phyloP scores from a whole-genome alignment of 208 protist species.

The Eutreptiella sp. region DNA sequence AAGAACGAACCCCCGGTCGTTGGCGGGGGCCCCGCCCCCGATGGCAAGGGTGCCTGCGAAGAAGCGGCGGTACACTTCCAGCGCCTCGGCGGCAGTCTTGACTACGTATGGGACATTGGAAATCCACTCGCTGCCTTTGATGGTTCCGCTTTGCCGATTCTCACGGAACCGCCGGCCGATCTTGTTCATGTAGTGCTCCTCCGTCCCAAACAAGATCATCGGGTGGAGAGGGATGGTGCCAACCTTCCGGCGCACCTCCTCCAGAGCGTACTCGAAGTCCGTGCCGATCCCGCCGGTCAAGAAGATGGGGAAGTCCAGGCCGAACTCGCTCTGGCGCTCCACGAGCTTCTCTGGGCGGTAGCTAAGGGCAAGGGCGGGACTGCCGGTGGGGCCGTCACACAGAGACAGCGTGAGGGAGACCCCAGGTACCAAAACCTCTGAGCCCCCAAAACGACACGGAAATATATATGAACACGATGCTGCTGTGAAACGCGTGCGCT shows the following conservation, averaged over 20 bases:
- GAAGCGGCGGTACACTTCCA: slow-evolving; percentile 71
- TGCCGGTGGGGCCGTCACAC: too few species aligned
- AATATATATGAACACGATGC: too few species aligned
- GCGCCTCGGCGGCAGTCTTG: slow-evolving; percentile 62
- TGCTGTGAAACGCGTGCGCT: too few species aligned
- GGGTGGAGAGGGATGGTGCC: slow-evolving; percentile 66
- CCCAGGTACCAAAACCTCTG: too few species aligned
- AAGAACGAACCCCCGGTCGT: slow-evolving; percentile 73
- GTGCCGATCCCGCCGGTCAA: slow-evolving; percentile 79
- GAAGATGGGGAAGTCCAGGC: slow-evolving; percentile 85
- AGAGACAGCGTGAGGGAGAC: too few species aligned
- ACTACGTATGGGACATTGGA: slow-evolving; percentile 79
- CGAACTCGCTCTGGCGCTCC: slow-evolving; percentile 83
- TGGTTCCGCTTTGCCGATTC: slow-evolving; percentile 66
- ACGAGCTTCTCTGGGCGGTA: slow-evolving; percentile 82
- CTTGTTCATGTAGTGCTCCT: slow-evolving; percentile 65
- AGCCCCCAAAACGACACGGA: too few species aligned
- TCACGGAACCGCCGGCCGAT: slow-evolving; percentile 61
- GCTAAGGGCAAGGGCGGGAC: too few species aligned
- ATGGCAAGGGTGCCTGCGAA: slow-evolving; percentile 65
- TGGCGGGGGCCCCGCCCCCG: slow-evolving; percentile 53
- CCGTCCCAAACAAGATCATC: slow-evolving; percentile 72
- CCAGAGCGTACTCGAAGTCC: slow-evolving; percentile 84
- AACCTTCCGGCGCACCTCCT: slow-evolving; percentile 85
- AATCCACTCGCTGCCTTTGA: slow-evolving; percentile 83